phyloP scores from a whole-genome alignment of 257 asterid genomes.

The Jaltomata sinuosa region DNA sequence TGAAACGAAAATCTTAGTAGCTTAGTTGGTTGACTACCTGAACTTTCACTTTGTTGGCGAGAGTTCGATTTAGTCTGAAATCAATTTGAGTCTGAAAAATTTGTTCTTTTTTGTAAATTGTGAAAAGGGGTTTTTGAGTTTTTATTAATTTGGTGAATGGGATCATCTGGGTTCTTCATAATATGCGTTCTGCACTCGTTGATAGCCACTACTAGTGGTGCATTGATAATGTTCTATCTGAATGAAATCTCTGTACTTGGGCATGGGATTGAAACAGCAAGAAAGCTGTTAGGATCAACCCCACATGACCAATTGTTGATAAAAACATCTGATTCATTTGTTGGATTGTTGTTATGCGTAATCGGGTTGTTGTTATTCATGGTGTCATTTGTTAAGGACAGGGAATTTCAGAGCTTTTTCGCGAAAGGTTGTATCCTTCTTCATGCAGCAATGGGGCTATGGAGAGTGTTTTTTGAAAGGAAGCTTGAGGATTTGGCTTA shows the following conservation, averaged over 20 bases:
- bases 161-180: slow-evolving; percentile 35
- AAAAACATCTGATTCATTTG: slow-evolving; percentile 48
- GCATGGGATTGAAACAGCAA: slow-evolving; percentile 47
- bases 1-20: no score
- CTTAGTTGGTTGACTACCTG: no score
- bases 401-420: slow-evolving; percentile 54
- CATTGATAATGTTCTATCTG: slow-evolving; percentile 52
- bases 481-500: slow-evolving; percentile 53
- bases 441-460: slow-evolving; percentile 46
- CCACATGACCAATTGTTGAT: slow-evolving; percentile 47
- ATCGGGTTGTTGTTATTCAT: slow-evolving; percentile 48
- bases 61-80: background rate
- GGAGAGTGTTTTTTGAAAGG: slow-evolving; percentile 68
- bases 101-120: background rate
- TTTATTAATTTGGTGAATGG: slow-evolving; percentile 18
- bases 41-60: no score
- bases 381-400: slow-evolving; percentile 65
- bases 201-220: slow-evolving; percentile 34
- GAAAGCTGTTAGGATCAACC: slow-evolving; percentile 54
- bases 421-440: slow-evolving; percentile 49
- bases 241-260: slow-evolving; percentile 45
- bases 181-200: slow-evolving; percentile 48
- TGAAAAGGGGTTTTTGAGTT: background rate
- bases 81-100: background rate
- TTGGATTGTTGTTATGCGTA: slow-evolving; percentile 48